phyloP scores from a whole-genome alignment of 306 rosid genomes.

The Styphnolobium japonicum region DNA sequence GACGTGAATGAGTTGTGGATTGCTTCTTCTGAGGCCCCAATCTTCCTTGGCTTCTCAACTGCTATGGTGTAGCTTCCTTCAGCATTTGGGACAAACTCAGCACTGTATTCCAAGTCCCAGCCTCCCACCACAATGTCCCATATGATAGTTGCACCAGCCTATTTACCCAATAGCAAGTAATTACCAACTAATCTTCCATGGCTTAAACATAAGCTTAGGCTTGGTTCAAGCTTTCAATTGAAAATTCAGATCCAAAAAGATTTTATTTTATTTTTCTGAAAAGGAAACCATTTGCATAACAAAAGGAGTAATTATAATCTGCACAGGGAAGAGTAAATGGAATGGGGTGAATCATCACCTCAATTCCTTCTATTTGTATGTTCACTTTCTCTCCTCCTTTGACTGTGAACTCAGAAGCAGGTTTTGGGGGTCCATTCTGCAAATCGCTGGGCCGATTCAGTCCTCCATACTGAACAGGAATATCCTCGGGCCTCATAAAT shows the following conservation, averaged over 20 bases:
- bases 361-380: conserved; percentile 96
- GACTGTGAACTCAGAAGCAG: conserved; percentile 95
- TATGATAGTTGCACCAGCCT: conserved; percentile 87
- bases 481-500: conserved; percentile 83
- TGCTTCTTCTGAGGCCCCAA: conserved; percentile 67
- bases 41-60: conserved; percentile 74
- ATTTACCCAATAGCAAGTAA: not conserved
- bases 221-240: not conserved
- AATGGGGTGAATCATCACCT: conserved; percentile 51
- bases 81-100: conserved; percentile 74
- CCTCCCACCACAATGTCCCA: conserved; percentile 99
- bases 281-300: conserved; percentile 13
- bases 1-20: conserved; percentile 80
- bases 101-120: conserved; percentile 95
- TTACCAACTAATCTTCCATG: conserved; percentile 31
- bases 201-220: not conserved
- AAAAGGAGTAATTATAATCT: not conserved
- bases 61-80: conserved; percentile 80
- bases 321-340: not conserved
- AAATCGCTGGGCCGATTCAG: conserved; percentile 66
- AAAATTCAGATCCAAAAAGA: not conserved
- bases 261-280: not conserved
- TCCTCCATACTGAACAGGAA: conserved; percentile 96
- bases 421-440: conserved; percentile 87
- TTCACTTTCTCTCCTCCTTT: conserved; percentile 98